These are phyloP conservation scores for Aspergillus biplanus DNA, from an alignment of 495 filamentous ascomycete species.

Conservation along the genomic window DNA sequence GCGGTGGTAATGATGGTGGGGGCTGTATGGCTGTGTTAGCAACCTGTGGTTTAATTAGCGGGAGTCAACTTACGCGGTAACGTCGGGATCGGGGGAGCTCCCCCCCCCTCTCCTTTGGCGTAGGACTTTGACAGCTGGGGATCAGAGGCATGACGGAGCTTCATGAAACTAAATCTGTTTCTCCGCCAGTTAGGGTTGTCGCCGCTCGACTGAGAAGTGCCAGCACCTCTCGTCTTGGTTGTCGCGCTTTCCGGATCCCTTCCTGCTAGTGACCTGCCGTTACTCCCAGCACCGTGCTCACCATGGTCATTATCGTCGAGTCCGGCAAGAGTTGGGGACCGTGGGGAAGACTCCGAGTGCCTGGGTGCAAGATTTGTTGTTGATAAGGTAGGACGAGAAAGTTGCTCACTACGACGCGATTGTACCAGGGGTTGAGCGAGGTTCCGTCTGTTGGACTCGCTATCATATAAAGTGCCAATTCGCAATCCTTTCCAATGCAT, in stretches of 20 bases:
- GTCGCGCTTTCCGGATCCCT: conserved; percentile 22
- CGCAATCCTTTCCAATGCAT: conserved; percentile 56
- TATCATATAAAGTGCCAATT: conserved; percentile 42
- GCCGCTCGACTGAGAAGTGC: conserved; percentile 25
- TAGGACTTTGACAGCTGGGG: conserved; percentile 86
- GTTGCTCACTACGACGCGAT: conserved; percentile 47
- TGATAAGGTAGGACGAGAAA: conserved; percentile 43
- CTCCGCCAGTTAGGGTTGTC: conserved; percentile 38
- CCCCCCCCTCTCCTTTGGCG: conserved; percentile 62
- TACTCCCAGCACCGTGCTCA: conserved; percentile 14
- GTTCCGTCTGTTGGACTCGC: conserved; percentile 44
- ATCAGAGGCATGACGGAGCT: conserved; percentile 91
- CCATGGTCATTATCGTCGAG: conserved; percentile 23
- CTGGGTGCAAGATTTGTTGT: conserved; percentile 35
- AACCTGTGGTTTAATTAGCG: not conserved
- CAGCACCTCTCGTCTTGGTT: conserved; percentile 19
- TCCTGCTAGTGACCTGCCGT: conserved; percentile 22
- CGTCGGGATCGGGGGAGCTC: conserved; percentile 72
- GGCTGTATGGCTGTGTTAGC: conserved; percentile 49
- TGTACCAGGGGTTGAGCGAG: conserved; percentile 37
- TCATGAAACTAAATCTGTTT: conserved; percentile 85
- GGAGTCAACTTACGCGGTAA: conserved; percentile 64
- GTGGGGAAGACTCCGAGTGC: conserved; percentile 46
- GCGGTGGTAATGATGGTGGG: conserved; percentile 93
- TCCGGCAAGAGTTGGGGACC: conserved; percentile 28